These are phyloP conservation scores for Trametes coccinea DNA, from an alignment of 768 basidiomycete genomes.

Conservation along the genomic window DNA sequence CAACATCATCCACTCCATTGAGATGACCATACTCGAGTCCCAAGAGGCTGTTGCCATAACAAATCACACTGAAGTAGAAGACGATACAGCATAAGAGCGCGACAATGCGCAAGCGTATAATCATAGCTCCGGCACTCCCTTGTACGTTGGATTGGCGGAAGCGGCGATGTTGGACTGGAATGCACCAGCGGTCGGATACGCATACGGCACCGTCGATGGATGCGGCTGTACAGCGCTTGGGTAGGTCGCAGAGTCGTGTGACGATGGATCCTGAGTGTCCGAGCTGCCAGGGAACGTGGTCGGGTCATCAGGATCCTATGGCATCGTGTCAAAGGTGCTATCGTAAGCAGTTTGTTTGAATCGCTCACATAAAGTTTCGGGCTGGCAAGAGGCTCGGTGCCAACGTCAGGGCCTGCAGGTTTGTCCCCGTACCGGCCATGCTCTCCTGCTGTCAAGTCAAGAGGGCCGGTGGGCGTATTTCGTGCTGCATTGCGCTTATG, in stretches of 20 bases:
- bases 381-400: not conserved
- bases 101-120: not conserved
- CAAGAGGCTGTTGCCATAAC: no score
- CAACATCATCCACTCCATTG: no score
- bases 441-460: slow-evolving; percentile 9
- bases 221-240: not conserved
- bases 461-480: slow-evolving; percentile 5
- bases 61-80: no score
- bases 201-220: not conserved
- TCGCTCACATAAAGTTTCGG: slow-evolving; percentile 16
- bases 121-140: slow-evolving; percentile 14
- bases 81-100: no score
- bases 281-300: slow-evolving; percentile 10
- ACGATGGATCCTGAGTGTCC: not conserved
- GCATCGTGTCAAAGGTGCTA: not conserved
- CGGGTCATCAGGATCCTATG: slow-evolving; percentile 18
- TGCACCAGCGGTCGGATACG: not conserved
- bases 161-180: not conserved
- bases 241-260: not conserved
- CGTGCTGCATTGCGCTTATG: slow-evolving; percentile 1
- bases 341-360: no score
- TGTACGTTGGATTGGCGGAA: not conserved
- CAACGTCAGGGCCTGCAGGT: not conserved
- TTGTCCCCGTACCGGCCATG: slow-evolving; percentile 9
- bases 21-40: no score